These are phyloP conservation scores for Pyrenochaeta sp. DNA, from an alignment of 2,329 filamentous ascomycete genomes.

Conservation along the genomic window DNA sequence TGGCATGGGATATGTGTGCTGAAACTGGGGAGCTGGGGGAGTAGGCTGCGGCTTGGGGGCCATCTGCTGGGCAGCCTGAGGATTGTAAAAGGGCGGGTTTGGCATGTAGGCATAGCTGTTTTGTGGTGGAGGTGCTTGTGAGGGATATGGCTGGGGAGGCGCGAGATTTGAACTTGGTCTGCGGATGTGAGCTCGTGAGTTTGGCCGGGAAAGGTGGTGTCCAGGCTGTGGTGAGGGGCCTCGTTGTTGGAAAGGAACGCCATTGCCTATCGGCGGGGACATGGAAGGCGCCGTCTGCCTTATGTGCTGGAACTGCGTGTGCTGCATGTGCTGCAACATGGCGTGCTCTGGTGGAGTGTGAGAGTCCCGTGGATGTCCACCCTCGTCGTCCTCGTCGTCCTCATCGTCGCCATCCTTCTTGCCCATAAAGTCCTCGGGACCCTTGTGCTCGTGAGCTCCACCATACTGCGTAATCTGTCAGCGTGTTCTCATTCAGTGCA, in stretches of 20 bases:
- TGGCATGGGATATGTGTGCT: slow-evolving; percentile 54
- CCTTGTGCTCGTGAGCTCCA: slow-evolving; percentile 93
- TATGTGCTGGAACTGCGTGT: slow-evolving; percentile 77
- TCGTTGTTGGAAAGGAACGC: slow-evolving; percentile 73
- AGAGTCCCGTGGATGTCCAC: slow-evolving; percentile 76
- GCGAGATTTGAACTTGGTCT: slow-evolving; percentile 78
- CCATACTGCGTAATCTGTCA: slow-evolving; percentile 72
- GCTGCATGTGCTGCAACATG: slow-evolving; percentile 59
- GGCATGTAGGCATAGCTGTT: slow-evolving; percentile 86
- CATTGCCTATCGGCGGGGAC: slow-evolving; percentile 85
- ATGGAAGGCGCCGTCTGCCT: slow-evolving; percentile 83
- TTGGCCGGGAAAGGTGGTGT: slow-evolving; percentile 73
- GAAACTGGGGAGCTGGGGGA: slow-evolving; percentile 54
- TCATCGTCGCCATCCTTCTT: slow-evolving; percentile 76
- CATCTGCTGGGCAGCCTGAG: slow-evolving; percentile 63
- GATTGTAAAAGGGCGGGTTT: slow-evolving; percentile 85
- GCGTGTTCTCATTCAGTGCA: slow-evolving; percentile 33
- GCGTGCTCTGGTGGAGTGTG: slow-evolving; percentile 69
- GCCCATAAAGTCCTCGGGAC: slow-evolving; percentile 88
- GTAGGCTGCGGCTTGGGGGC: slow-evolving; percentile 51
- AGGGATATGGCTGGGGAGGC: slow-evolving; percentile 69
- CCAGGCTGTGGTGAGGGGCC: slow-evolving; percentile 84
- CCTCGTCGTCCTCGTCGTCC: slow-evolving; percentile 80
- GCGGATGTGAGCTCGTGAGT: slow-evolving; percentile 76
- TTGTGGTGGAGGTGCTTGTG: slow-evolving; percentile 66